Base-by-base conservation (phyloP, 2,329 filamentous ascomycete species). In the Botryotinia narcissicola region DNA sequence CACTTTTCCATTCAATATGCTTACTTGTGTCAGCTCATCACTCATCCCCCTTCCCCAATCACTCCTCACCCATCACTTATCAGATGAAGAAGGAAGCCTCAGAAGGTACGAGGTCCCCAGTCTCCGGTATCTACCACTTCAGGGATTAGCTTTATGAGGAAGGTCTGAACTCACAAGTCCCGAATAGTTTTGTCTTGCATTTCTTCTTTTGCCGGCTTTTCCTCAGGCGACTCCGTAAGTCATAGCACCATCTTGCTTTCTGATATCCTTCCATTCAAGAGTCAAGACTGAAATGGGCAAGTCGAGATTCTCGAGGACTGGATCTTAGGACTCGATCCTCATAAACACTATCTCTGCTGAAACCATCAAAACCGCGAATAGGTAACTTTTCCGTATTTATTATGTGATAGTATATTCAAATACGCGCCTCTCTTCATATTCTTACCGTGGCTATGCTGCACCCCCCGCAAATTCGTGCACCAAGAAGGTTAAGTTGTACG, bases 391-490 rank as follows among this genome's bases (percentile, higher is more conserved):
- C 35, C 35, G 2, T 62, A n/a, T 22, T 40, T 40, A 40, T 29
- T 40, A n/a, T 62, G 35, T 62, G 46, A 10, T 18, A 37, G 32
- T 14, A 4, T 29, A 22, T 35, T 22, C 12, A 54, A 44, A 22
- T 68, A 68, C 25, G 64, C 48, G 64, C 64, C 25, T 32, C 35
- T 32, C 3, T 40, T 57, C 48, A 57, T n/a, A 12, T 40, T 54
- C 35, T 29, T 20, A 22, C 46, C 18, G 64, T 67, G 46, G 64
- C 64, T 67, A 67, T 67, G 64, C 46, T 37, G 64, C 20, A 14
- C 64, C 46, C 64, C 64, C 64, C 64, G 46, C 46, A 67, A 12
- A 10, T 66, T 35, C 9, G 20, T 54, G 64, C 29, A 68, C 46
- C 64, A 14, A 29, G 25, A n/a, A 40, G 46, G 25, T 8, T 54